Evolutionary conservation across 306 rosid genomes (phyloP), one percentile per base, ranked within the genome.

Genomic region (Alnus glutinosa): DNA sequence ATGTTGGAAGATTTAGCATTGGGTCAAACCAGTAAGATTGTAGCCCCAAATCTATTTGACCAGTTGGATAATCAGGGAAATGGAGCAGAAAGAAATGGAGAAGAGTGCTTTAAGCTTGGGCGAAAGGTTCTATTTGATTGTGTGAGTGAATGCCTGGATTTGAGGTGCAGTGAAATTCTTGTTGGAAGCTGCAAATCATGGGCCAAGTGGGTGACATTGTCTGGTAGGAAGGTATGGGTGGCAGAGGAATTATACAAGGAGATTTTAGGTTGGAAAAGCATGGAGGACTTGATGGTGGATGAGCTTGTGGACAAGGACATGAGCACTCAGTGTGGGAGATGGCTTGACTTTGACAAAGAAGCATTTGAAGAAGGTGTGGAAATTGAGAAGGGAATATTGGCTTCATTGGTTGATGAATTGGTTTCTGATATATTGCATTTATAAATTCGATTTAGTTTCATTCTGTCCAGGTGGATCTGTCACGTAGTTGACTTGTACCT

Each of bases 251-350:
- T 94, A 82, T 79, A 82, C 70, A 83, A 59, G 73, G 97, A 90
- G 83, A 87, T 94, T 58, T 50, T 62, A 71, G 78, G 88, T 61
- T 87, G 88, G 88, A 89, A 79, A 84, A 81, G 74, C 85, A 84
- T 82, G 87, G 92, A 79, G 73, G 98, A 91, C 55, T 72, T 64
- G 63, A 81, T 87, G 92, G 88, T 86, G 64, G 98, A 94, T 83
- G 96, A 89, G 80, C 91, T 92, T 74, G 90, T 94, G 18, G 73
- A 51, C 75, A 92, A 80, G 85, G 95, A 92, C 77, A 94, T 94
- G 97, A 92, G 96, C 89, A 87, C 83, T 42, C 83, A 81, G 61
- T 44, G 15, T 14, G 98, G 97, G 34, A 91, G 81, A 88, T 94
- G 98, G 98, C 82, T 90, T 9, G 86, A 89, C 87, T 89, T 91